Evolutionary conservation across 495 filamentous ascomycete species (phyloP).

Genomic region (Xanthoparmelia taractica): DNA sequence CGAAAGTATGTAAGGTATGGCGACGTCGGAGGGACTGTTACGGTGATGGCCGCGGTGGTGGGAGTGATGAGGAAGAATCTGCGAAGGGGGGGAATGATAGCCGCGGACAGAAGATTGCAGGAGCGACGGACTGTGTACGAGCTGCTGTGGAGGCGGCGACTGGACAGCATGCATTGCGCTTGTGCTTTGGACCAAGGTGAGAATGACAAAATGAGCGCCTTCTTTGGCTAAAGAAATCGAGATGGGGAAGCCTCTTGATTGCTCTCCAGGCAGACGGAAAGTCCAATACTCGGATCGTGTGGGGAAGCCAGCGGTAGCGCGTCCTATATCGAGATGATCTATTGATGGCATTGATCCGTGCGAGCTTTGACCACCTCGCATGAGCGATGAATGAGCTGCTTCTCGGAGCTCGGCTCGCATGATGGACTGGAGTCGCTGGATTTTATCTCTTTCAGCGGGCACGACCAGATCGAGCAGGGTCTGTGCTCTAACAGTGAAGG

Average conservation of each 20-base stretch:
- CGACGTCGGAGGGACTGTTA: conserved; percentile 20
- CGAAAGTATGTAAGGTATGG: conserved; percentile 18
- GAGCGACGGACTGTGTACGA: conserved; percentile 16
- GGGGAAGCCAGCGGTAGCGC: conserved; percentile 25
- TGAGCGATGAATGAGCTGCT: conserved; percentile 23
- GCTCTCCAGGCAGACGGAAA: conserved; percentile 26
- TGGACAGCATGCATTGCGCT: conserved; percentile 18
- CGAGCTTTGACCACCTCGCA: conserved; percentile 21
- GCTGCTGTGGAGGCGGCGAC: conserved; percentile 20
- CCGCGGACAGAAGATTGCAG: conserved; percentile 17
- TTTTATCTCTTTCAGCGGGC: conserved; percentile 26
- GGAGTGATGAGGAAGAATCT: conserved; percentile 13
- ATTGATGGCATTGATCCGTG: conserved; percentile 24
- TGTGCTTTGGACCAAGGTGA: conserved; percentile 25
- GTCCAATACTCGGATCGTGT: conserved; percentile 29
- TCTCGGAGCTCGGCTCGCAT: conserved; percentile 27
- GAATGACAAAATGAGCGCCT: conserved; percentile 24
- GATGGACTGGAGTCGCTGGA: conserved; percentile 24
- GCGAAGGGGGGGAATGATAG: conserved; percentile 19
- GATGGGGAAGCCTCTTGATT: conserved; percentile 27
- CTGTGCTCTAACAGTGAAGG: conserved; percentile 21
- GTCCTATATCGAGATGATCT: conserved; percentile 26
- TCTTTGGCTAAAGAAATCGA: conserved; percentile 25
- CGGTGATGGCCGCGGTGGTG: conserved; percentile 17
- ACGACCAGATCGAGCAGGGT: conserved; percentile 25